These are phyloP conservation scores for Penicillium occitanis DNA, from an alignment of 2,329 filamentous ascomycete species.

Conservation along the genomic window DNA sequence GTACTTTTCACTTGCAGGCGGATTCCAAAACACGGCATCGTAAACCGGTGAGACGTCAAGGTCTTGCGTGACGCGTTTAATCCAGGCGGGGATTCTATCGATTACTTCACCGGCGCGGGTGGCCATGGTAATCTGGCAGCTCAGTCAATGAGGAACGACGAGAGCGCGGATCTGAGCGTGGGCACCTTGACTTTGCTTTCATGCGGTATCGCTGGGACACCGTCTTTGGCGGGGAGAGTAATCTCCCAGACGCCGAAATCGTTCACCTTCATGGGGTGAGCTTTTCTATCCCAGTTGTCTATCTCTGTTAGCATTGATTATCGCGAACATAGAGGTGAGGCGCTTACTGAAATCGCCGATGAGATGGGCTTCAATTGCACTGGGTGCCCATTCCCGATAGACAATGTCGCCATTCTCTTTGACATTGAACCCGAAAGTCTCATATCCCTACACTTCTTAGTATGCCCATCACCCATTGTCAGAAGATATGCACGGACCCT, in stretches of 20 bases:
- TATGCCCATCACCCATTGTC: neutral
- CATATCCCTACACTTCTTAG: conserved; percentile 64
- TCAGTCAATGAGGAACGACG: conserved; percentile 16
- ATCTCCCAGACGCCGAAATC: conserved; percentile 86
- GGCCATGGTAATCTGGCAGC: conserved; percentile 72
- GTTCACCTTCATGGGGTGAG: conserved; percentile 85
- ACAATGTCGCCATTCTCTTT: conserved; percentile 77
- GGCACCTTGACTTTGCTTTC: conserved; percentile 92
- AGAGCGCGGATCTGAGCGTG: conserved; percentile 7
- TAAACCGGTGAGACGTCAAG: conserved; percentile 85
- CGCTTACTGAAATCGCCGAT: conserved; percentile 89
- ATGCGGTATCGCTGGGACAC: conserved; percentile 78
- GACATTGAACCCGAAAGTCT: conserved; percentile 83
- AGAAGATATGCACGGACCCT: conserved; percentile 55
- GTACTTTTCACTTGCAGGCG: conserved; percentile 72
- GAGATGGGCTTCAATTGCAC: conserved; percentile 77
- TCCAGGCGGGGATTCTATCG: conserved; percentile 92
- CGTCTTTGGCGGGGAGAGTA: conserved; percentile 68
- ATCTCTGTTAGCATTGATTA: conserved; percentile 29
- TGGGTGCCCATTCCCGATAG: conserved; percentile 96
- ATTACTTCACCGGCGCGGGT: conserved; percentile 75
- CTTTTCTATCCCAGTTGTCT: conserved; percentile 83
- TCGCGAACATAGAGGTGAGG: conserved; percentile 11
- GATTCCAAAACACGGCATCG: conserved; percentile 97
- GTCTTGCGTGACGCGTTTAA: conserved; percentile 95